Conservation (phyloP, 176 grass and related monocot genomes). For the Elaeis guineensis region DNA sequence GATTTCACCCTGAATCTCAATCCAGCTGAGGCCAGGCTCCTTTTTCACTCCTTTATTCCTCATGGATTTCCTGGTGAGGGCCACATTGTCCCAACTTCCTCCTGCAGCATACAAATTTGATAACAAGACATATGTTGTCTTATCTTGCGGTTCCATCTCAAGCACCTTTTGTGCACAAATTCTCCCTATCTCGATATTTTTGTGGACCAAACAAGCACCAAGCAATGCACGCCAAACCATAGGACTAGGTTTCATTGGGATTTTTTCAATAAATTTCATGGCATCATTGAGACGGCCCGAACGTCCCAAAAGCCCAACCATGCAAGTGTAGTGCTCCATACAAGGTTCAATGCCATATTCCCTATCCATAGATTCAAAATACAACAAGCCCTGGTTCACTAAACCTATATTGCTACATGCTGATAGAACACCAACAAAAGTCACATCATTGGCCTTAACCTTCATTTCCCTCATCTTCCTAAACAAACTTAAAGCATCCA, state of each 20-base stretch:
- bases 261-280: slow-evolving; percentile 20
- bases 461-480: slow-evolving; percentile 2
- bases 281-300: slow-evolving; percentile 21
- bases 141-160: slow-evolving; percentile 26
- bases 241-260: slow-evolving; percentile 17
- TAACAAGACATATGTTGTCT: slow-evolving; percentile 23
- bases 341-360: slow-evolving; percentile 19
- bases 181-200: slow-evolving; percentile 18
- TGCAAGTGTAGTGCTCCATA: slow-evolving; percentile 39
- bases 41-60: slow-evolving; percentile 22
- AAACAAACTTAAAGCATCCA: slow-evolving; percentile 22
- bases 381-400: slow-evolving; percentile 10
- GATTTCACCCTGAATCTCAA: slow-evolving; percentile 16
- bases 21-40: slow-evolving; percentile 23
- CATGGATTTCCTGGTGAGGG: slow-evolving; percentile 23
- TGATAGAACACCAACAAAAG: slow-evolving; percentile 20
- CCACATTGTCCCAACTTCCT: slow-evolving; percentile 21
- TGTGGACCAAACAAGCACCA: slow-evolving; percentile 26
- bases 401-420: slow-evolving; percentile 17
- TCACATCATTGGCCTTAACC: slow-evolving; percentile 16
- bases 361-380: slow-evolving; percentile 17
- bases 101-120: slow-evolving; percentile 23
- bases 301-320: slow-evolving; percentile 28
- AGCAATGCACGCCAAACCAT: slow-evolving; percentile 34
- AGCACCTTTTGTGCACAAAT: slow-evolving; percentile 15